These are phyloP conservation scores for Scheffersomyces parashehatae DNA, from an alignment of 1,139 yeast species.

Conservation along the genomic window DNA sequence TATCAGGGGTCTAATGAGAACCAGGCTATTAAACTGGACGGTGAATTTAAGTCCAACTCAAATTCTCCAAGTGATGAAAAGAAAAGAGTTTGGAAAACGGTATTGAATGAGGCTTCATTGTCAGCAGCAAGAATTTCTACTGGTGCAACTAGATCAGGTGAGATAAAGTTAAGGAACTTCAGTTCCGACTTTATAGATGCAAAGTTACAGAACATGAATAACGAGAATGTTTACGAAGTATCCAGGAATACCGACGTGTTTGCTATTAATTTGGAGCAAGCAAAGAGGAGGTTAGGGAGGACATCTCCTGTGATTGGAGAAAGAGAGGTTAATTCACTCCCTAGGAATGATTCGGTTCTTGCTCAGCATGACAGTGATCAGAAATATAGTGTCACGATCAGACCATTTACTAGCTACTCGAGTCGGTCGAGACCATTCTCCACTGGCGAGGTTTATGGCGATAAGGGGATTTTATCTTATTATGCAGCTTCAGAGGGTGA, in stretches of 20 bases:
- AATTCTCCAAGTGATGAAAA: background rate
- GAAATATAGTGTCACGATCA: too few relatives aligned
- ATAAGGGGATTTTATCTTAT: too few relatives aligned
- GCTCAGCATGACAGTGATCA: too few relatives aligned
- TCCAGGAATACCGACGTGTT: slow-evolving; percentile 7
- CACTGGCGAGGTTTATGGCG: too few relatives aligned
- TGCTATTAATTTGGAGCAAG: slow-evolving; percentile 12
- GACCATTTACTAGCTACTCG: too few relatives aligned
- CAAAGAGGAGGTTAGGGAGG: slow-evolving; percentile 1
- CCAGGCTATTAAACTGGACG: too few relatives aligned
- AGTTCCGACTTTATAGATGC: slow-evolving; percentile 34
- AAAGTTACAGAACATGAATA: slow-evolving; percentile 7
- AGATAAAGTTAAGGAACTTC: background rate
- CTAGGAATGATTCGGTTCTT: too few relatives aligned
- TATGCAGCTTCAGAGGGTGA: too few relatives aligned
- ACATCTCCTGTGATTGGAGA: too few relatives aligned
- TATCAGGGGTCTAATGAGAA: too few relatives aligned
- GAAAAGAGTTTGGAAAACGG: slow-evolving; percentile 36
- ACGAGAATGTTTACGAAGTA: slow-evolving; percentile 1
- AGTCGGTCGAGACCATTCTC: too few relatives aligned
- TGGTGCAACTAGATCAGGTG: slow-evolving; percentile 23
- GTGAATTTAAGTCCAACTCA: background rate
- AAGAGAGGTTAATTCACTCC: too few relatives aligned
- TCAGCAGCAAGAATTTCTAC: slow-evolving; percentile 54
- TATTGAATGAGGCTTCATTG: slow-evolving; percentile 48